Evolutionary conservation across 2,329 filamentous ascomycete species (phyloP), one percentile per base, ranked within the genome.

Genomic region (Ophiosphaerella herpotricha): DNA sequence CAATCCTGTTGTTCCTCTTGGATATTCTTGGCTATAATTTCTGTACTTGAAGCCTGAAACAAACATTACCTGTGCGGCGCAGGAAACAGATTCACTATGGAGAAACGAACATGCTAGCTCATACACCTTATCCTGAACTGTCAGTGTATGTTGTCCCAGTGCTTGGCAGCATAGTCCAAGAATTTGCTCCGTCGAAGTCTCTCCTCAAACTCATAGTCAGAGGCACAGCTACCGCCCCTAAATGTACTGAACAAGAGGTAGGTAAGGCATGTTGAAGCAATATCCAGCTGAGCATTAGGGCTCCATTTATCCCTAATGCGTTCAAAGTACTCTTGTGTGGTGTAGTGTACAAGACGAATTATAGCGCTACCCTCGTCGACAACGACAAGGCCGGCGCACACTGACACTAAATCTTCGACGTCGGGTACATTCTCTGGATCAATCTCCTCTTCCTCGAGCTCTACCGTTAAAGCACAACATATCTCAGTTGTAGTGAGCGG

Each of bases 211-310:
- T 54, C 56, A 12, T 44, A 12, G 29, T 58, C 40, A 26, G 34
- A 32, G 9, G 43, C 32, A 24, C 64, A 66, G 31, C 23, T 42
- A 6, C 52, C 50, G 8, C 13, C 52, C 18, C 35, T 21, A 26
- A 72, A 70, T 0, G 18, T 21, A 14, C 61, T 47, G 39, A 71
- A 67, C 4, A 57, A 59, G 3, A 71, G 49, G 47, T 73, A 73
- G 13, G 60, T 64, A 23, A 71, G 52, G 41, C 64, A 71, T 14
- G 49, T 57, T 7, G 29, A 31, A 7, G 64, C 60, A 32, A 72
- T 63, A 8, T 52, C 8, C 4, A 46, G 12, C 31, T 63, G 51
- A 18, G 44, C 61, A 67, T 61, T 7, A 67, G 64, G 63, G 43
- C 58, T 57, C 54, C 58, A 61, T 45, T 43, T 37, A 42, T 59